Evolutionary conservation across 2,329 filamentous ascomycete genomes (phyloP), one percentile per base, ranked within the genome.

Genomic region (Botrytis cinerea): DNA sequence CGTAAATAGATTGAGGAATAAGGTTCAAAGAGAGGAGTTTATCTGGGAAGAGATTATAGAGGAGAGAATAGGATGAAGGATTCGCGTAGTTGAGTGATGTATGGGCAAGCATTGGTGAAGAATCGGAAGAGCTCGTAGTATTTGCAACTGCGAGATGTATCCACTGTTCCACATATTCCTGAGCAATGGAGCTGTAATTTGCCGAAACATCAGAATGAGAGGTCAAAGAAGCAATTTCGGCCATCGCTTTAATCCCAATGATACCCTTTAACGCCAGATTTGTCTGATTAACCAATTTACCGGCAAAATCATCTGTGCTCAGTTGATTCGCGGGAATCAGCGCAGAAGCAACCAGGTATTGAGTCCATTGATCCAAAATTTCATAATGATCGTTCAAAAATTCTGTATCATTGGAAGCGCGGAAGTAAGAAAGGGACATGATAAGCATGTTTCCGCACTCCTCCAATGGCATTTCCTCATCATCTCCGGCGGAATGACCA

Each of bases 1-100:
- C 87, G 85, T 96, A 97, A 80, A 97, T 87, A 75, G 87, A 86
- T 76, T 90, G 85, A 0, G 92, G 91, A 71, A 97, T 91, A 80
- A 97, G 84, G 71, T 92, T 87, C 82, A 97, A 94, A 80, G 89
- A 91, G 10, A 97, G 88, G 51, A 95, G 85, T 43, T 89, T 89
- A 83, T 97, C 93, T 22, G 91, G 89, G 83, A 93, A 97, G 57
- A 97, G 87, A 80, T 94, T 95, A 84, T 97, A 97, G 46, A 97
- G 86, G 2, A 70, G 51, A 10, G 51, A 28, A n/a, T 70, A 43
- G 22, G 38, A 59, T 12, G 51, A 20, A 4, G 81, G 82, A 74
- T 84, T 84, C 46, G 79, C 81, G 83, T 97, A 97, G 25, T 91
- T 89, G 14, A 97, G 86, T 78, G 93, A 95, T 28, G 92, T 90